Evolutionary conservation across 2,329 filamentous ascomycete species (phyloP).

Genomic region (Basipetospora chlamydospora): DNA sequence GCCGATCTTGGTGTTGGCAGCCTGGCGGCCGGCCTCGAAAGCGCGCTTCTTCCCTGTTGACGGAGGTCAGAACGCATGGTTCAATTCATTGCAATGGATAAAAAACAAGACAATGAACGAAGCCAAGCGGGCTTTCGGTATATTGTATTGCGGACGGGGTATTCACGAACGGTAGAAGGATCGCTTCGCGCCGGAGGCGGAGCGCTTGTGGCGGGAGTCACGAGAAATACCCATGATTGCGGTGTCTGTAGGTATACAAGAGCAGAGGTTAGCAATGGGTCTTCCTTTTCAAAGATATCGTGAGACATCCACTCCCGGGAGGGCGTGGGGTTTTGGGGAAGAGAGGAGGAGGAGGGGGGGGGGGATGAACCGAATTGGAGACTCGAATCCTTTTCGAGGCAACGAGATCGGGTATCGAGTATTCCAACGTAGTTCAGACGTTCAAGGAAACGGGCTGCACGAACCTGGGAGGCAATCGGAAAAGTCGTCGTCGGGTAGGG

Average conservation of each 20-base stretch:
- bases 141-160: constrained; percentile 19
- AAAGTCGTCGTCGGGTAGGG: constrained; percentile 4
- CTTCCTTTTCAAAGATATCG: background rate
- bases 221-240: constrained; percentile 99
- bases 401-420: too few relatives aligned
- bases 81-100: too few relatives aligned
- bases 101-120: constrained; percentile 6
- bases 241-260: constrained; percentile 37
- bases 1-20: constrained; percentile 98
- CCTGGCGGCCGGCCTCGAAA: constrained; percentile 99
- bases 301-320: too few relatives aligned
- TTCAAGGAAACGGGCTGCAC: background rate
- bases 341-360: background rate
- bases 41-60: constrained; percentile 83
- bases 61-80: constrained; percentile 61
- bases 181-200: constrained; percentile 96
- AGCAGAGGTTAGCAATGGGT: constrained; percentile 8
- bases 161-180: constrained; percentile 72
- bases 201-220: constrained; percentile 99
- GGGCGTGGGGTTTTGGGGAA: too few relatives aligned
- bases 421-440: too few relatives aligned
- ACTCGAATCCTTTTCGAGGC: too few relatives aligned
- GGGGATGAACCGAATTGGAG: constrained; percentile 1
- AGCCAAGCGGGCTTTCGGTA: constrained; percentile 53
- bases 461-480: constrained; percentile 6